Evolutionary conservation across 768 basidiomycete species (phyloP).

Genomic region (Kwoniella pini): DNA sequence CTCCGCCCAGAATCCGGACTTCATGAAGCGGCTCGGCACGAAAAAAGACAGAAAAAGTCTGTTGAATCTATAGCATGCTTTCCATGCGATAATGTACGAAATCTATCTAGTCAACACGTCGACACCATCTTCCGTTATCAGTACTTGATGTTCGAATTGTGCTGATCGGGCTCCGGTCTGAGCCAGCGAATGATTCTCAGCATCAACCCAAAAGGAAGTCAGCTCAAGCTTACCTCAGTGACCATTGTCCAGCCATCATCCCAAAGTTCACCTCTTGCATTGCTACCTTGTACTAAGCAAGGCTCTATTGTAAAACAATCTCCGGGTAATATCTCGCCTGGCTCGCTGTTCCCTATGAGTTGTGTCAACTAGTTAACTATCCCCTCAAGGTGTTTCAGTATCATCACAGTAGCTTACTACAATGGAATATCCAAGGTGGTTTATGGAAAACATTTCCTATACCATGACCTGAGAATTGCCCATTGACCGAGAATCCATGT

Average conservation of each 20-base stretch:
- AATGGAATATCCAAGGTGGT: conserved; percentile 79
- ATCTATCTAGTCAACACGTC: conserved; percentile 59
- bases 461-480: conserved; percentile 80
- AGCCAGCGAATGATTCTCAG: neutral
- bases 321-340: conserved; percentile 76
- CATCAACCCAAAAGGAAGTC: neutral
- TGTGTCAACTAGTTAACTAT: too few relatives aligned
- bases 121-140: conserved; percentile 75
- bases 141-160: conserved; percentile 83
- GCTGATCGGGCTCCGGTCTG: conserved; percentile 80
- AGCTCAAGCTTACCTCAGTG: conserved; percentile 64
- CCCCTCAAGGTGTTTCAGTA: neutral
- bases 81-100: neutral
- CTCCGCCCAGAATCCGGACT: neutral
- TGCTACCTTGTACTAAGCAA: conserved; percentile 70
- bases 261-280: conserved; percentile 72
- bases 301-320: conserved; percentile 96
- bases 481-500: conserved; percentile 65
- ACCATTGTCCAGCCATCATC: conserved; percentile 94
- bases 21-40: too few relatives aligned
- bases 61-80: too few relatives aligned
- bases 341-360: conserved; percentile 73
- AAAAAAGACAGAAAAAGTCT: too few relatives aligned
- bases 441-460: conserved; percentile 80
- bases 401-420: conserved; percentile 59